Base-by-base conservation (phyloP, 805 yeast genomes). In the Wickerhamiella azymoides region DNA sequence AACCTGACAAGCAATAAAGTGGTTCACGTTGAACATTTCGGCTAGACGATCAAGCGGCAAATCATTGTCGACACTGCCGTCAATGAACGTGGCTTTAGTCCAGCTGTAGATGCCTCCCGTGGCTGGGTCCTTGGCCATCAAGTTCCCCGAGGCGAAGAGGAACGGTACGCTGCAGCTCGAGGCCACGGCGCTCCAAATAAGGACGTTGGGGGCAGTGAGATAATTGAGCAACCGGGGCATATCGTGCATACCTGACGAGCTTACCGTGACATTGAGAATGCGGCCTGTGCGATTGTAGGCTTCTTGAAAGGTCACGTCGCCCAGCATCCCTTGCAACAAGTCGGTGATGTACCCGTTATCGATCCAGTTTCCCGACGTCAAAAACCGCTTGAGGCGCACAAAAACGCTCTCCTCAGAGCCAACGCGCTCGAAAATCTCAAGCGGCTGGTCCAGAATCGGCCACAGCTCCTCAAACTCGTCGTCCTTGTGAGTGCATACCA, bases 11-110 rank as follows among this genome's bases (percentile, higher is more conserved):
- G 96, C 98, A 54, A 92, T 86, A 50, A 92, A 88, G 61, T 92
- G 96, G 60, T 92, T 94, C 26, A 92, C 96, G 57, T 92, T 89
- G 62, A 92, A 92, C 95, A 92, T 86, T 59, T 92, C 98, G 17
- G 93, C 80, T 18, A 92, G 68, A 53, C 96, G 72, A 1, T 93
- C 72, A 24, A 86, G 80, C 3, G 99, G 99, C 44, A 92, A 65
- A 61, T 92, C 99, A 51, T 84, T 84, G 57, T 89, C 93, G 7
- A 92, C 95, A 0, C 96, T 85, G 0, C 99, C 99, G 62, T 92
- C 99, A 26, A 92, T 88, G 62, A 82, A 92, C 0, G 84, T 71
- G 16, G 79, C 71, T 49, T 83, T 80, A 46, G 77, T 74, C 97
- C 97, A 92, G 54, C 85, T 85, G 47, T 75, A 78, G 2, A 77